Evolutionary conservation across 2,329 filamentous ascomycete species (phyloP).

Genomic region (Paecilomyces formosus): DNA sequence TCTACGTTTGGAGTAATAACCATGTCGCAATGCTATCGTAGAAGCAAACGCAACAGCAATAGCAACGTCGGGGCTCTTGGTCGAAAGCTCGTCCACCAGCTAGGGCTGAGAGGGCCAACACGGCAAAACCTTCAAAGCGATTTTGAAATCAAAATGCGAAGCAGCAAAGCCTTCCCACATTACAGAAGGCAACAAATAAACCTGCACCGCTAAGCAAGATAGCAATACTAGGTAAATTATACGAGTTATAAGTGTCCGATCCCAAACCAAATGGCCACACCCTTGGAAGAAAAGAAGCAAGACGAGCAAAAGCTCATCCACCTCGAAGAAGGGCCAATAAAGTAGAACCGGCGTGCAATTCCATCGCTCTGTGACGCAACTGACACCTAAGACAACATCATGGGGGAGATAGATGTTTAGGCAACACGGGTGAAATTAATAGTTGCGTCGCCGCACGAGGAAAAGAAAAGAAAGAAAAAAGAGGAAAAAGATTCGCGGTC

Average conservation of each 20-base stretch:
- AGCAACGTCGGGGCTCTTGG: no score
- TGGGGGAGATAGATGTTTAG: slow-evolving; percentile 51
- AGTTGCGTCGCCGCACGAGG: slow-evolving; percentile 76
- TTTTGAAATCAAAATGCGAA: no score
- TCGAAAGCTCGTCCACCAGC: no score
- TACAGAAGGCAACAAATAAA: not conserved
- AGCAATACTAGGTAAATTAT: no score
- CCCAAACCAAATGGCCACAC: slow-evolving; percentile 43
- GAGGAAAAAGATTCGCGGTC: slow-evolving; percentile 6
- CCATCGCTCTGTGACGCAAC: slow-evolving; percentile 68
- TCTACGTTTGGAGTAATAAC: no score
- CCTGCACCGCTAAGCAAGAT: no score
- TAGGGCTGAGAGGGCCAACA: no score
- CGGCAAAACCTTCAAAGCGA: no score
- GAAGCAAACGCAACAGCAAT: no score
- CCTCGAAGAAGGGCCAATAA: slow-evolving; percentile 37
- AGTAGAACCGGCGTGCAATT: slow-evolving; percentile 66
- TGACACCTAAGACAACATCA: slow-evolving; percentile 61
- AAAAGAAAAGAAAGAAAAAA: slow-evolving; percentile 49
- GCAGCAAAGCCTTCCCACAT: slow-evolving; percentile 1
- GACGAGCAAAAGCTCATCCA: not conserved
- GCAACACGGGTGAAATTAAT: slow-evolving; percentile 69
- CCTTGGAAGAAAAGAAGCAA: slow-evolving; percentile 25
- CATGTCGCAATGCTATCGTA: no score
- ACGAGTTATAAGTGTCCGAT: slow-evolving; percentile 47